Conservation (phyloP, 1,284 basidiomycete genomes). For the Meripilus lineatus region DNA sequence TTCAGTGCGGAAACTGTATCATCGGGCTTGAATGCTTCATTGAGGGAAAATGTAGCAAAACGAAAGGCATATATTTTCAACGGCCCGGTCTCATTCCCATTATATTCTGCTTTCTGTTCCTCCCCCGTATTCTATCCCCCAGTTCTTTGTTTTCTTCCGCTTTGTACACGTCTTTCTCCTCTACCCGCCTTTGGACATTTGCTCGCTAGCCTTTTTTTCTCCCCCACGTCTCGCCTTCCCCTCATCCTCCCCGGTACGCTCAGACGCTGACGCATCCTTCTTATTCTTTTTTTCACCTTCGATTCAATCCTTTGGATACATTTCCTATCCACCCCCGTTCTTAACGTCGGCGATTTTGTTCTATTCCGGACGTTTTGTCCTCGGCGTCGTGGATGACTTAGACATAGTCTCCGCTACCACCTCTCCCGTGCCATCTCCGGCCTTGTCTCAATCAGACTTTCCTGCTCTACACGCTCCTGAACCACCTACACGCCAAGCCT, state of each 20-base stretch:
- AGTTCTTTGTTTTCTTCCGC: too few species aligned
- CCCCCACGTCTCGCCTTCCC: constrained; percentile 3
- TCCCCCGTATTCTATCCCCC: too few species aligned
- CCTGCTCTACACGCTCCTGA: constrained; percentile 38
- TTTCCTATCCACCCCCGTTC: background rate
- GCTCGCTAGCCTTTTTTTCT: too few species aligned
- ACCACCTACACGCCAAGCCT: background rate
- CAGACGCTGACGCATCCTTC: constrained; percentile 31
- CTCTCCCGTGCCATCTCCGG: constrained; percentile 38
- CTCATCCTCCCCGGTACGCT: constrained; percentile 24
- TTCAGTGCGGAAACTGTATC: constrained; percentile 76
- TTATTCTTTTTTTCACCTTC: constrained; percentile 11
- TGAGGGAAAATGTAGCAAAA: constrained; percentile 1
- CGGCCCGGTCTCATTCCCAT: constrained; percentile 28
- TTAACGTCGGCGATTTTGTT: constrained; percentile 10
- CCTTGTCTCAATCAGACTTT: constrained; percentile 67
- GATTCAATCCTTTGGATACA: constrained; percentile 6
- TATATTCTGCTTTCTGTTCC: constrained; percentile 22
- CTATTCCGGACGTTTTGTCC: constrained; percentile 24
- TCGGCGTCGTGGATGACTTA: constrained; percentile 5
- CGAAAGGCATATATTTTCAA: too few species aligned
- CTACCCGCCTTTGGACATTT: background rate
- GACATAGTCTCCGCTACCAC: constrained; percentile 35
- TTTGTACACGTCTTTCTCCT: constrained; percentile 19
- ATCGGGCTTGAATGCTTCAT: constrained; percentile 48